A percentile compares a stretch with the other conserved stretches of the same genome.
Conservation (phyloP, 305 asterid genomes). For the Solanum hybrid region DNA sequence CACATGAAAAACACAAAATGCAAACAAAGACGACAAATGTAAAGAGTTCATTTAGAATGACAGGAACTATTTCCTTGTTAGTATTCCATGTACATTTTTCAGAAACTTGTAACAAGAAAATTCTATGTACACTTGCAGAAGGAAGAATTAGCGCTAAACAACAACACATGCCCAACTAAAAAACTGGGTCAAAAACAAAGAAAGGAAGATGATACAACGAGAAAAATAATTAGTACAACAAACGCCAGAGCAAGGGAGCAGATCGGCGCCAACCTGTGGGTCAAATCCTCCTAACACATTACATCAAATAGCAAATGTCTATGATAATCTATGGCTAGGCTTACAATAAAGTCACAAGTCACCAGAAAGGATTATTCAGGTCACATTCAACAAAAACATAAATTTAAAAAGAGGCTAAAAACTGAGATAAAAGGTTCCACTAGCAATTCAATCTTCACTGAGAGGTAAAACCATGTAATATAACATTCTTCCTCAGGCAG, state of each 20-base stretch:
- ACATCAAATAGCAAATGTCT: constrained; percentile 27
- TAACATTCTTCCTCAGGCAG: constrained; percentile 20
- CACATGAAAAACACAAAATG: background rate
- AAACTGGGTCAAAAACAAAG: constrained; percentile 15
- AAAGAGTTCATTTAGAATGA: background rate
- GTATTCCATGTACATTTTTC: constrained; percentile 1
- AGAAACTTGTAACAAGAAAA: constrained; percentile 3
- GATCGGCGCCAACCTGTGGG: constrained; percentile 25
- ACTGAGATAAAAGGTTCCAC: constrained; percentile 27
- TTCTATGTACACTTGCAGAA: constrained; percentile 10
- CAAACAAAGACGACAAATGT: background rate
- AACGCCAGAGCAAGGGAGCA: constrained; percentile 11
- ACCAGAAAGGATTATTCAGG: constrained; percentile 22
- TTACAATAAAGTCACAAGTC: constrained; percentile 26
- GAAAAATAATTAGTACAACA: constrained; percentile 10
- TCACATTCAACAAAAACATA: constrained; percentile 27
- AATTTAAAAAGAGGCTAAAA: constrained; percentile 22
- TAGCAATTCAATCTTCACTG: constrained; percentile 18
- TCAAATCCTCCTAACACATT: constrained; percentile 46
- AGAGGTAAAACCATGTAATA: constrained; percentile 27
- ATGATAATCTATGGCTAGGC: constrained; percentile 31
- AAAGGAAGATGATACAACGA: constrained; percentile 16
- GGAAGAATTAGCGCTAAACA: constrained; percentile 15
- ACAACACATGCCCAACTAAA: constrained; percentile 32
- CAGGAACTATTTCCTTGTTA: background rate